phyloP scores from a whole-genome alignment of 129 eudicot genomes.

The Daucus carota region DNA sequence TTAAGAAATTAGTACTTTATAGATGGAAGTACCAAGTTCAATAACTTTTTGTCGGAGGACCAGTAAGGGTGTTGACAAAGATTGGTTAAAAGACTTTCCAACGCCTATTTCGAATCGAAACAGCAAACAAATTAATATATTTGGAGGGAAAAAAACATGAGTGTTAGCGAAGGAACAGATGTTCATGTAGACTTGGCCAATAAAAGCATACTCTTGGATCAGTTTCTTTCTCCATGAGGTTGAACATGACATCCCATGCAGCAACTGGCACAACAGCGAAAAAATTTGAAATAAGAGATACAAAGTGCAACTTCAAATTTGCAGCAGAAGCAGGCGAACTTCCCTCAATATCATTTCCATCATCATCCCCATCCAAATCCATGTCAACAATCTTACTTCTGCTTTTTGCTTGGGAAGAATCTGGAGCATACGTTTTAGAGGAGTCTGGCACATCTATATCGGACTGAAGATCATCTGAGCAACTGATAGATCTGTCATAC shows the following conservation, averaged over 20 bases:
- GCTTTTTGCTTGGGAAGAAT: conserved; percentile 26
- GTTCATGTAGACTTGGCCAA: neutral
- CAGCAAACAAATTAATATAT: neutral
- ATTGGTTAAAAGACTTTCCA: conserved; percentile 38
- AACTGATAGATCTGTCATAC: conserved; percentile 47
- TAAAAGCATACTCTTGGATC: conserved; percentile 46
- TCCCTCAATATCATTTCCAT: conserved; percentile 43
- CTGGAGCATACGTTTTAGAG: conserved; percentile 26
- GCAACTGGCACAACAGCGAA: conserved; percentile 59
- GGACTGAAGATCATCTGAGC: conserved; percentile 24
- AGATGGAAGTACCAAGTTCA: conserved; percentile 55
- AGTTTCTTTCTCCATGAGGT: conserved; percentile 48
- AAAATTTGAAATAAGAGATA: conserved; percentile 53
- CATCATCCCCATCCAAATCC: conserved; percentile 68
- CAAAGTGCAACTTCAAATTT: conserved; percentile 44
- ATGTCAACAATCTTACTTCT: conserved; percentile 46
- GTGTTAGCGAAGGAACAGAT: neutral
- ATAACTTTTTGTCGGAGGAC: conserved; percentile 54
- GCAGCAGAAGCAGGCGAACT: conserved; percentile 25
- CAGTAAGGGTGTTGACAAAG: conserved; percentile 85
- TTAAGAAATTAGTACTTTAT: conserved; percentile 3
- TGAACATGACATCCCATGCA: conserved; percentile 79
- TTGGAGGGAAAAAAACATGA: neutral
- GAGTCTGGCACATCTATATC: conserved; percentile 27
- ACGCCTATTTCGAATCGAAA: conserved; percentile 31